phyloP scores from a whole-genome alignment of 1,284 basidiomycete species.

The Cryptococcus jaspeensis region DNA sequence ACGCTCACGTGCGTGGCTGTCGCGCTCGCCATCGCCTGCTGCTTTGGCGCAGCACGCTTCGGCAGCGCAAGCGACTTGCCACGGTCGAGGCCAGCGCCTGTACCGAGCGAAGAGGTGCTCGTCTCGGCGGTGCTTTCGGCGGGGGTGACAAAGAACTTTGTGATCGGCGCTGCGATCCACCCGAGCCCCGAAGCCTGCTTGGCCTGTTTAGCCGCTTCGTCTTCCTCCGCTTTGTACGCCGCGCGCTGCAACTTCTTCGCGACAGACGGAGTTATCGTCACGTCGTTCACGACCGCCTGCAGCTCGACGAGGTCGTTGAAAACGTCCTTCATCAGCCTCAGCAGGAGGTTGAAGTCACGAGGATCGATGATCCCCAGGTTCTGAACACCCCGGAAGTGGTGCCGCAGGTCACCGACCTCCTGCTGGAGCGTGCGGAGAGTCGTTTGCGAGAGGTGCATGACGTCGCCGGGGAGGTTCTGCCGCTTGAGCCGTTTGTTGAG shows the following conservation, averaged over 20 bases:
- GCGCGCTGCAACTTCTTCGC: conserved; percentile 67
- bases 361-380: conserved; percentile 66
- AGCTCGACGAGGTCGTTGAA: conserved; percentile 81
- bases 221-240: conserved; percentile 56
- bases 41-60: conserved; percentile 63
- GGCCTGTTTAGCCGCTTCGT: conserved; percentile 22
- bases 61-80: conserved; percentile 30
- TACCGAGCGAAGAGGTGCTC: background rate
- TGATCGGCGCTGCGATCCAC: conserved; percentile 67
- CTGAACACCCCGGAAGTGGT: conserved; percentile 66
- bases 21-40: conserved; percentile 74
- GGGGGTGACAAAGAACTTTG: conserved; percentile 49
- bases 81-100: background rate
- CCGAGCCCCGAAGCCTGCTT: conserved; percentile 48
- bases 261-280: conserved; percentile 79
- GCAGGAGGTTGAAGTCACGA: conserved; percentile 76
- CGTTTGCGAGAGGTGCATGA: conserved; percentile 79
- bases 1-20: conserved; percentile 87
- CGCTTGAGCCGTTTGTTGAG: conserved; percentile 86
- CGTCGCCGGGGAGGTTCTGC: conserved; percentile 79
- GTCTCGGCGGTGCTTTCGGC: conserved; percentile 8
- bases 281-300: conserved; percentile 79
- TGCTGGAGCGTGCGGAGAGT: conserved; percentile 74
- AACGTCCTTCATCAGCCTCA: conserved; percentile 82
- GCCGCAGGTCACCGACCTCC: conserved; percentile 69